Evolutionary conservation across 306 rosid species (phyloP).

Genomic region (Rosa rugosa): DNA sequence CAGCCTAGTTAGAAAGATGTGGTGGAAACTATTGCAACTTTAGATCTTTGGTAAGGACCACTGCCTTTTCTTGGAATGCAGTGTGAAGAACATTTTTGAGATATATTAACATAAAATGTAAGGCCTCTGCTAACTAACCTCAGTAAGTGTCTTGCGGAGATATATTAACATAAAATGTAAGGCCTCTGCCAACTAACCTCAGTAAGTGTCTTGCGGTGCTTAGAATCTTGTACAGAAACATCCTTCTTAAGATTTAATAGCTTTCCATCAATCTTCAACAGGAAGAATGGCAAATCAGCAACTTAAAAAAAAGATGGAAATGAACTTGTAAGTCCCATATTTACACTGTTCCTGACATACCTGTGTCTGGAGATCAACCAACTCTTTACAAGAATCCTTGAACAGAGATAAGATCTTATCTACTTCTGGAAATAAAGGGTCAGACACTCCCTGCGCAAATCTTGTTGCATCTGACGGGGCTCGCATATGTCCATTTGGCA

Average conservation of each 20-base stretch:
- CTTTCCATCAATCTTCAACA: constrained; percentile 78
- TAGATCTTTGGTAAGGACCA: neutral
- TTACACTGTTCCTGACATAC: constrained; percentile 32
- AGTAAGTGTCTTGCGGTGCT: constrained; percentile 88
- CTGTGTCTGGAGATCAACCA: constrained; percentile 93
- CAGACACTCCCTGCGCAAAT: constrained; percentile 46
- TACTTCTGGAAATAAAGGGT: constrained; percentile 86
- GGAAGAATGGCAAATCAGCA: constrained; percentile 4
- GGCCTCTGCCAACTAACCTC: constrained; percentile 58
- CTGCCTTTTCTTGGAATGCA: neutral
- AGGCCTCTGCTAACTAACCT: constrained; percentile 50
- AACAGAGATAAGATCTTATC: constrained; percentile 80
- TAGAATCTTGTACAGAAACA: constrained; percentile 82
- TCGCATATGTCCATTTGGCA: constrained; percentile 65
- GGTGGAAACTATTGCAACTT: neutral
- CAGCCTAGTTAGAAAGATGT: neutral
- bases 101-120: constrained; percentile 4
- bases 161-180: constrained; percentile 1
- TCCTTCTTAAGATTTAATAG: constrained; percentile 84
- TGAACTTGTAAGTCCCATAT: constrained; percentile 6
- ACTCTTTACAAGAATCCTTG: constrained; percentile 88
- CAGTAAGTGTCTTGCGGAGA: constrained; percentile 75
- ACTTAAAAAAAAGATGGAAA: neutral
- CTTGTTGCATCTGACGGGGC: constrained; percentile 51
- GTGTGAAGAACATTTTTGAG: neutral